Percentiles rank a stretch among this genome's conserved stretches.
Conservation (phyloP, 306 rosid species). For the Cicer bijugum region DNA sequence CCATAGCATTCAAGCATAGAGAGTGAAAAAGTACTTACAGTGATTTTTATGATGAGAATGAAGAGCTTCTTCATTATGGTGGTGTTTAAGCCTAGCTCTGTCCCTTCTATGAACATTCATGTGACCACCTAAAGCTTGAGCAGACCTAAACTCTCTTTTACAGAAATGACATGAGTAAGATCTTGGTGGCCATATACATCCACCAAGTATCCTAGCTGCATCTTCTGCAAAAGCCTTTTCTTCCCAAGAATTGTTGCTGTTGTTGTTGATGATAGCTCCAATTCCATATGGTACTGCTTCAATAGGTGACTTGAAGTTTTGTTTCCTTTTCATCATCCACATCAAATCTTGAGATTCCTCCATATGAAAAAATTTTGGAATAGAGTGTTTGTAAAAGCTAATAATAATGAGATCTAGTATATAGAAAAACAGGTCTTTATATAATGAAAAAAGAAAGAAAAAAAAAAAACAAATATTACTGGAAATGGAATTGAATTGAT, state of each 20-base stretch:
- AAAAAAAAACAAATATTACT: background rate
- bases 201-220: constrained; percentile 61
- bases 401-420: constrained; percentile 3
- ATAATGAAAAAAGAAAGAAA: constrained; percentile 4
- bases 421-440: constrained; percentile 37
- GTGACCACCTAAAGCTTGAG: constrained; percentile 97
- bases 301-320: constrained; percentile 46
- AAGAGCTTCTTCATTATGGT: constrained; percentile 28
- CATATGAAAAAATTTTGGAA: constrained; percentile 34
- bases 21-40: constrained; percentile 36
- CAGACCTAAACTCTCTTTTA: constrained; percentile 80
- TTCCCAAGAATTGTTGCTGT: constrained; percentile 59
- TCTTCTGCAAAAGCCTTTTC: constrained; percentile 88
- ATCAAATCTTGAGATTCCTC: constrained; percentile 51
- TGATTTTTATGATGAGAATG: constrained; percentile 34
- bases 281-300: constrained; percentile 39
- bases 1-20: no score
- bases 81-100: constrained; percentile 75
- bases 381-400: background rate
- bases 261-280: constrained; percentile 19
- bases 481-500: constrained; percentile 36
- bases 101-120: constrained; percentile 94
- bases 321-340: constrained; percentile 62
- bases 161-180: constrained; percentile 89
- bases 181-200: constrained; percentile 84